Evolutionary conservation across 2,329 filamentous ascomycete species (phyloP).

Genomic region (Teratosphaeria zuluensis): DNA sequence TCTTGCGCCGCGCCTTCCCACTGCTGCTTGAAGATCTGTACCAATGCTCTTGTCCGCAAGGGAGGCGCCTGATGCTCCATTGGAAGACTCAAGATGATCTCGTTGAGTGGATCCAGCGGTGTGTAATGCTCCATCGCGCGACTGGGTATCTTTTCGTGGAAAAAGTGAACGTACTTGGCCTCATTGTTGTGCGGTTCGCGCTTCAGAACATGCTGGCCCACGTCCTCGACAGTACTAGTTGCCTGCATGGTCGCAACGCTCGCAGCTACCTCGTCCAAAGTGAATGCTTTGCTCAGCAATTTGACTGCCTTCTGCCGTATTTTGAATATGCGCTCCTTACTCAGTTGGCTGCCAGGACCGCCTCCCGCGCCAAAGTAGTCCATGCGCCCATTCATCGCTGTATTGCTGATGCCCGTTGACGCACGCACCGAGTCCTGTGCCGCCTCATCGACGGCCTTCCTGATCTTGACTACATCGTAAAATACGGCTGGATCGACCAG

Average conservation of each 20-base stretch:
- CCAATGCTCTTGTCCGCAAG: conserved; percentile 62
- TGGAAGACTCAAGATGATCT: conserved; percentile 56
- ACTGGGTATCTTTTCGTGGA: conserved; percentile 80
- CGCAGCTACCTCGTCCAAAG: conserved; percentile 71
- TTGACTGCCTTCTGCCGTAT: conserved; percentile 74
- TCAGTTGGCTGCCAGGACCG: conserved; percentile 52
- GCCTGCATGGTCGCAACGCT: conserved; percentile 79
- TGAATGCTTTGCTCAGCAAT: conserved; percentile 67
- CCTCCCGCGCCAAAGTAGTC: conserved; percentile 42
- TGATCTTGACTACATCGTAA: conserved; percentile 76
- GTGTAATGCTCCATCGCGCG: conserved; percentile 64
- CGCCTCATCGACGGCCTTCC: conserved; percentile 69
- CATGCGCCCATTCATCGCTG: conserved; percentile 46
- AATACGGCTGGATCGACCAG: conserved; percentile 72
- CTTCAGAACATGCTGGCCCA: conserved; percentile 63
- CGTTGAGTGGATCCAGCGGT: conserved; percentile 54
- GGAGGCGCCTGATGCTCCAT: conserved; percentile 57
- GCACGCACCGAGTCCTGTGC: conserved; percentile 69
- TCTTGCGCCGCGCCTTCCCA: conserved; percentile 60
- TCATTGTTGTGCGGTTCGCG: conserved; percentile 57
- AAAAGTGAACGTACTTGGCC: conserved; percentile 84
- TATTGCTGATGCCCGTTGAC: conserved; percentile 60
- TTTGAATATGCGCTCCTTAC: conserved; percentile 64
- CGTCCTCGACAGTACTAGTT: conserved; percentile 65
- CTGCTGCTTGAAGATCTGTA: conserved; percentile 67